Conservation (phyloP, 2,329 filamentous ascomycete species). For the Colletotrichum gloeosporioides region DNA sequence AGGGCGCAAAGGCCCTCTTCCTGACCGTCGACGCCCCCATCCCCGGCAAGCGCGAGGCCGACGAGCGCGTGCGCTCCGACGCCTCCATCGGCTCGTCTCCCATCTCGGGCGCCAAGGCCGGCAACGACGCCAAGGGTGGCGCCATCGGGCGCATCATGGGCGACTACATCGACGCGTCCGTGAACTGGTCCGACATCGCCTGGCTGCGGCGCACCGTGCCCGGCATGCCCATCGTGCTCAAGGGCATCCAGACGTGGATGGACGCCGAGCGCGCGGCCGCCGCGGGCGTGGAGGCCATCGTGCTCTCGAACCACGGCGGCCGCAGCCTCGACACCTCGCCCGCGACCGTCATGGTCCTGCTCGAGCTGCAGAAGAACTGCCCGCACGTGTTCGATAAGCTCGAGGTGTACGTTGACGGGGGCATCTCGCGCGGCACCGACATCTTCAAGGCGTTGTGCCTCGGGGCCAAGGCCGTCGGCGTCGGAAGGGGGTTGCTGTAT, state of each 20-base stretch:
- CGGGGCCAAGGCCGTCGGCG: conserved; percentile 67
- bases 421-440: conserved; percentile 69
- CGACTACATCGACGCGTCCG: conserved; percentile 59
- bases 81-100: conserved; percentile 48
- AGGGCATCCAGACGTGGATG: conserved; percentile 71
- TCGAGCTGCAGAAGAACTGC: conserved; percentile 67
- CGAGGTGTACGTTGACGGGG: conserved; percentile 70
- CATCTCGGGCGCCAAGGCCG: conserved; percentile 53
- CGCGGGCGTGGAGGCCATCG: conserved; percentile 68
- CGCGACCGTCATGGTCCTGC: conserved; percentile 61
- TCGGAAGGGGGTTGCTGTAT: conserved; percentile 67
- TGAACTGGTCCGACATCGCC: conserved; percentile 68
- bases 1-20: conserved; percentile 58
- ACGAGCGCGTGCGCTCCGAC: conserved; percentile 52
- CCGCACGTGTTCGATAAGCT: conserved; percentile 64
- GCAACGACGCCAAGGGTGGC: conserved; percentile 59
- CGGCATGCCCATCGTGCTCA: conserved; percentile 65
- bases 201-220: conserved; percentile 66
- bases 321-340: conserved; percentile 56
- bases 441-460: conserved; percentile 71
- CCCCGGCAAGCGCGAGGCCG: conserved; percentile 58
- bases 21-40: conserved; percentile 65
- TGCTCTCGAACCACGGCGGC: conserved; percentile 75
- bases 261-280: conserved; percentile 68
- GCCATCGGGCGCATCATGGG: conserved; percentile 62